Percentiles rank a stretch among this genome's conserved stretches.
Evolutionary conservation across 2,329 filamentous ascomycete genomes (phyloP).

Genomic region (Sporothrix schenckii): DNA sequence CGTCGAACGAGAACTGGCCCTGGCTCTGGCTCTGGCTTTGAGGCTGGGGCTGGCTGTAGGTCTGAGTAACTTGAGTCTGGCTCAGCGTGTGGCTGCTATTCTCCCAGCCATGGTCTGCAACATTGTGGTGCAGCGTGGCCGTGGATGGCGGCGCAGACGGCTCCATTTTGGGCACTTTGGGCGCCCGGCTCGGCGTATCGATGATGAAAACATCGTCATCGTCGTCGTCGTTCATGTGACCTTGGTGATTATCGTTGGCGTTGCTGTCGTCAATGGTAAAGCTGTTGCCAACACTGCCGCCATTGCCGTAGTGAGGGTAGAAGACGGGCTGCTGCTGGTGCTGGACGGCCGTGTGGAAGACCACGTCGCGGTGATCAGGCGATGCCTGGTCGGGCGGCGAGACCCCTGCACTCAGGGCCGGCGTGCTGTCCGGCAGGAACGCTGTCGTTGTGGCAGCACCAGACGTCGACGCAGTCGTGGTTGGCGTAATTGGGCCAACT

Average conservation of each 20-base stretch:
- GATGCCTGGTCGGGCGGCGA: slow-evolving; percentile 32
- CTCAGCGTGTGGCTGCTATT: neutral
- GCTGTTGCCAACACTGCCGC: slow-evolving; percentile 40
- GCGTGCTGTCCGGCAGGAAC: slow-evolving; percentile 27
- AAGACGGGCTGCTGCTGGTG: slow-evolving; percentile 26
- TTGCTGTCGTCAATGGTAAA: slow-evolving; percentile 31
- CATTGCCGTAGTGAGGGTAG: slow-evolving; percentile 21
- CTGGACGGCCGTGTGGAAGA: slow-evolving; percentile 39
- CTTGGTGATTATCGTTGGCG: slow-evolving; percentile 31
- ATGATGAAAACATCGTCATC: slow-evolving; percentile 43
- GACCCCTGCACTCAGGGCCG: slow-evolving; percentile 30
- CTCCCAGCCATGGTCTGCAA: slow-evolving; percentile 15
- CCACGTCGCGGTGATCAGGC: slow-evolving; percentile 24
- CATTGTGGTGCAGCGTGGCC: slow-evolving; percentile 1
- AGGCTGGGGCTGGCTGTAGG: neutral
- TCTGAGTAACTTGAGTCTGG: neutral
- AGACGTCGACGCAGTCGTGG: slow-evolving; percentile 26
- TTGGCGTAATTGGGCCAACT: slow-evolving; percentile 9
- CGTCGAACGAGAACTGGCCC: slow-evolving; percentile 26
- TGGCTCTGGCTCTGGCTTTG: slow-evolving; percentile 8
- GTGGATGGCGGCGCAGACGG: neutral
- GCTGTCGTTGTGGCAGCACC: slow-evolving; percentile 26
- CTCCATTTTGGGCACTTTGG: slow-evolving; percentile 26
- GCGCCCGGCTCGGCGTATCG: slow-evolving; percentile 46
- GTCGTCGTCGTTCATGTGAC: slow-evolving; percentile 34